Evolutionary conservation across 352 stramenopile species (phyloP), one percentile per base, ranked within the genome.

Genomic region (Pythium apleroticum): DNA sequence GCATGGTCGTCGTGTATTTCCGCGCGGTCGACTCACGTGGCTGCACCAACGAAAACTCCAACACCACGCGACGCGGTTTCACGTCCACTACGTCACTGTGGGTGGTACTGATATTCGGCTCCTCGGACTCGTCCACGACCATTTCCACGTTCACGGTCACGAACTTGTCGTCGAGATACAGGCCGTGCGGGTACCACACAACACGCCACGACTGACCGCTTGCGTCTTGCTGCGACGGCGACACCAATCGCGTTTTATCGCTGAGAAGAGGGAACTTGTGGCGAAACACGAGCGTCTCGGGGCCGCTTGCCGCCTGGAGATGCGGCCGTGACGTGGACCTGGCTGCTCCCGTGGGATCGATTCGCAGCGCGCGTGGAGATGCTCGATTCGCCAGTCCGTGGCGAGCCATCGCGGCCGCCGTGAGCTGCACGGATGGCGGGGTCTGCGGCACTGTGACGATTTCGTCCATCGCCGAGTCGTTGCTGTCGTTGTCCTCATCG

Each of bases 121-220:
- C 43, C 20, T 19, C 12, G n/a, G 43, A 20, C 3, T 69, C 60
- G 4, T 58, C 60, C 22, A 67, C 22, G 8, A 86, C 68, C 65
- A 89, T 77, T 64, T 90, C 75, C 4, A 91, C 81, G 48, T 81
- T 83, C 27, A 91, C 69, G 30, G 82, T 80, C 15, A 87, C 81
- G 55, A 72, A 80, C 15, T 80, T 57, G 57, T 69, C 57, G 45
- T 85, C 66, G 14, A 79, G 63, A 24, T 65, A 65, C 33, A 72
- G 68, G 10, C 85, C 84, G 55, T 78, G 70, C 14, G 80, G 79
- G 22, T 83, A 83, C 82, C 82, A 93, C 60, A 85, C 63, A 14
- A 93, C 68, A 31, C 83, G 79, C 85, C 85, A 93, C 30, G 65
- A 53, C 20, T 68, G 68, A 28, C 73, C 80, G 7, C 60, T 49